A percentile compares a stretch with the other conserved stretches of the same genome.
phyloP scores from a whole-genome alignment of 2,329 filamentous ascomycete species.

The Aspergillus pseudonomiae region DNA sequence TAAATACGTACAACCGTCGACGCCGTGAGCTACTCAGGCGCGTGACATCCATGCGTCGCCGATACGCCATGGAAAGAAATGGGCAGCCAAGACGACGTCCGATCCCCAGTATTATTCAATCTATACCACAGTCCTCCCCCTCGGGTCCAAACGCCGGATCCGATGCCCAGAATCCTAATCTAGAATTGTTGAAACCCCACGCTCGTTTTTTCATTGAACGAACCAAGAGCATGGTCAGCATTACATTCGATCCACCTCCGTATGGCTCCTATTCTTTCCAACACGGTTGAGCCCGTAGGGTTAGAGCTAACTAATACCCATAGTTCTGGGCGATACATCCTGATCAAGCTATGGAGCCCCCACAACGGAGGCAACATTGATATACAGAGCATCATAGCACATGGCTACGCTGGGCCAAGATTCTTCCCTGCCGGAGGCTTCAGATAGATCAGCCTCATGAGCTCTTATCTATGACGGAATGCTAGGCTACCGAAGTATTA shows the following conservation, averaged over 20 bases:
- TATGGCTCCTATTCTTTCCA: slow-evolving; percentile 27
- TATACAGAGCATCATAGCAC: slow-evolving; percentile 80
- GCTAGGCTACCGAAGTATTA: neutral
- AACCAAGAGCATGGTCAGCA: slow-evolving; percentile 80
- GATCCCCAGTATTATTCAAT: slow-evolving; percentile 32
- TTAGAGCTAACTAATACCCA: neutral
- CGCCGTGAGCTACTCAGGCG: slow-evolving; percentile 32
- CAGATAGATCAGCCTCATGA: slow-evolving; percentile 42
- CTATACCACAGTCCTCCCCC: slow-evolving; percentile 21
- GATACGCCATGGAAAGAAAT: slow-evolving; percentile 21
- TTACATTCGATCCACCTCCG: slow-evolving; percentile 66
- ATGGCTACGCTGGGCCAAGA: slow-evolving; percentile 82
- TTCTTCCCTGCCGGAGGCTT: slow-evolving; percentile 75
- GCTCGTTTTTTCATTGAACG: slow-evolving; percentile 83
- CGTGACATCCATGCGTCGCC: slow-evolving; percentile 25
- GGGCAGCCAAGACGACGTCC: slow-evolving; percentile 26
- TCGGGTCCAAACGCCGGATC: slow-evolving; percentile 13
- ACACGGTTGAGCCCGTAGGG: neutral
- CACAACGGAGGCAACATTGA: slow-evolving; percentile 78
- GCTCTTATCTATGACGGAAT: neutral
- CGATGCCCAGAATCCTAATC: slow-evolving; percentile 8
- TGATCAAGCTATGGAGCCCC: slow-evolving; percentile 89
- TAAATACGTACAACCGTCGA: slow-evolving; percentile 28
- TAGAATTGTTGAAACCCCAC: slow-evolving; percentile 67
- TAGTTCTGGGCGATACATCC: slow-evolving; percentile 75